These are phyloP conservation scores for Dactylellina drechsleri DNA, from an alignment of 2,329 filamentous ascomycete species.

Conservation along the genomic window DNA sequence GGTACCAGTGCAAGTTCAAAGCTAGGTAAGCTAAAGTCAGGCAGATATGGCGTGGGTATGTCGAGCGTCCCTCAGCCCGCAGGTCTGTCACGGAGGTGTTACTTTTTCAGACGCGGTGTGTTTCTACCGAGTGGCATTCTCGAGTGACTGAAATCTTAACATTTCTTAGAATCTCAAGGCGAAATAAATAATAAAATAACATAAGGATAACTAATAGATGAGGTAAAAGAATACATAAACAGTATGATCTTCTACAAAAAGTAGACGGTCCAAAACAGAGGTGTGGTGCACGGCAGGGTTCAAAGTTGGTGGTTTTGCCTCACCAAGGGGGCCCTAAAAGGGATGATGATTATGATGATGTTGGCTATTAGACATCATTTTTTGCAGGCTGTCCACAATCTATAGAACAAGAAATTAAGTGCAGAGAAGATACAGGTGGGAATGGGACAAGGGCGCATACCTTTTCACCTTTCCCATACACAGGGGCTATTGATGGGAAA, in stretches of 20 bases:
- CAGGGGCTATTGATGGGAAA: conserved; percentile 3
- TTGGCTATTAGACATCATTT: conserved; percentile 17
- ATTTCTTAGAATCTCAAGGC: background rate
- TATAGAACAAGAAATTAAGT: background rate
- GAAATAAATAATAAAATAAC: no score
- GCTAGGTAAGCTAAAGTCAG: conserved; percentile 17
- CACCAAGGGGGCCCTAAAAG: conserved; percentile 1
- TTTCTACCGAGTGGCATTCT: conserved; percentile 26
- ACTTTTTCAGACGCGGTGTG: conserved; percentile 34
- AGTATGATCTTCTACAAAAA: background rate
- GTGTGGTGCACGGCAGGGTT: conserved; percentile 5
- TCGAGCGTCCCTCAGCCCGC: background rate
- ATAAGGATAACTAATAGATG: no score
- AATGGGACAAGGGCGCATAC: conserved; percentile 30
- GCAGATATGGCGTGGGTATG: background rate
- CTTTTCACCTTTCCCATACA: background rate
- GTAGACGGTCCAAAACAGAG: conserved; percentile 1
- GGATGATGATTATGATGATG: conserved; percentile 12
- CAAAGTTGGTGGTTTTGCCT: conserved; percentile 9
- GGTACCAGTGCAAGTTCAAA: background rate
- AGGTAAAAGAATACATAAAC: no score
- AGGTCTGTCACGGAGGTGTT: conserved; percentile 22
- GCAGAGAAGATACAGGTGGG: background rate
- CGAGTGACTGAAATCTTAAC: conserved; percentile 4
- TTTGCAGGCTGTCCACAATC: conserved; percentile 10